Conservation (phyloP, 345 rosid species). For the Hevea brasiliensis region DNA sequence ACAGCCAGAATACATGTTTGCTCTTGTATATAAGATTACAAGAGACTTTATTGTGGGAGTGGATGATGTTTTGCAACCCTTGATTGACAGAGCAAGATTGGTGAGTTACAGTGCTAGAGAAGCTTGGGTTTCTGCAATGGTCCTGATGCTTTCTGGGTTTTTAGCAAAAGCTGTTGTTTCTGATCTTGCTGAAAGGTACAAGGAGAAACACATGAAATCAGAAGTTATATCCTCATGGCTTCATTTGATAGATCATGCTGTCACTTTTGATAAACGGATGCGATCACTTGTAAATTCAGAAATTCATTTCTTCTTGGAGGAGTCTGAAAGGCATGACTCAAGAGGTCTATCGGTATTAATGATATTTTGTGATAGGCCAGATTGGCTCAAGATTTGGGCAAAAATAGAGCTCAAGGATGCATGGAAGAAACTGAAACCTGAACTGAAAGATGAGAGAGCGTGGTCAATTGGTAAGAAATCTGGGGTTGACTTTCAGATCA, state of each 20-base stretch:
- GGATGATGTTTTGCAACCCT: constrained; percentile 75
- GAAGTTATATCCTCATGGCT: constrained; percentile 67
- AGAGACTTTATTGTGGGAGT: constrained; percentile 64
- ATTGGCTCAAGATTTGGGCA: constrained; percentile 81
- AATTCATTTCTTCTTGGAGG: constrained; percentile 41
- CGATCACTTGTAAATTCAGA: constrained; percentile 50
- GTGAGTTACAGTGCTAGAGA: constrained; percentile 66
- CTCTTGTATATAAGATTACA: constrained; percentile 60
- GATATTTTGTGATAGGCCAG: constrained; percentile 54
- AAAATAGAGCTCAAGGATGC: constrained; percentile 74
- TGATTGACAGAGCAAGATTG: constrained; percentile 67
- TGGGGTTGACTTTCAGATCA: constrained; percentile 12
- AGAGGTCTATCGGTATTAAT: constrained; percentile 48
- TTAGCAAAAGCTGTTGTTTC: constrained; percentile 53
- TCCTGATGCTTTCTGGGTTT: constrained; percentile 59
- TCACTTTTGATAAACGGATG: constrained; percentile 69
- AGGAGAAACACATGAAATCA: constrained; percentile 44
- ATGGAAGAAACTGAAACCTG: constrained; percentile 60
- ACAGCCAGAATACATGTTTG: constrained; percentile 66
- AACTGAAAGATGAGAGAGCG: constrained; percentile 51
- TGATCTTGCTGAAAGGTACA: constrained; percentile 41
- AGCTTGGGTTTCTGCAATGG: constrained; percentile 85
- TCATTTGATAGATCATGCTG: constrained; percentile 65
- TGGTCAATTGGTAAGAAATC: constrained; percentile 42
- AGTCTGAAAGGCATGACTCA: constrained; percentile 34